Conservation (phyloP, 1,284 basidiomycete genomes). For the Inonotus obliquus region DNA sequence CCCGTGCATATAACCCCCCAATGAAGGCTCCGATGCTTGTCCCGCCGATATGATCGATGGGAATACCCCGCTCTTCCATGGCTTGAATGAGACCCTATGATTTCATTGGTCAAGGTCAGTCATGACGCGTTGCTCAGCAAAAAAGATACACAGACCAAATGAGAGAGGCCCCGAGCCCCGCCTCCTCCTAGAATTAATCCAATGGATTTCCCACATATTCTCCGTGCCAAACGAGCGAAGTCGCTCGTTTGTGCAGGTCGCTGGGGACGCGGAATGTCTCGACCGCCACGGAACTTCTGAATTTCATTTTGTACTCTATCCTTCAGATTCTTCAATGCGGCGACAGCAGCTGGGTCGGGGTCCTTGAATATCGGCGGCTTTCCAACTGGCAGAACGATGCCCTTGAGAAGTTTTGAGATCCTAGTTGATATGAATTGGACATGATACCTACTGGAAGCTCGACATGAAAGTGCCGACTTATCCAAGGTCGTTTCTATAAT, state of each 20-base stretch:
- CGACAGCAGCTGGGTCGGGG: constrained; percentile 86
- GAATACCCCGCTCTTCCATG: constrained; percentile 87
- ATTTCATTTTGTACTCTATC: constrained; percentile 88
- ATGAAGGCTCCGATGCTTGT: constrained; percentile 92
- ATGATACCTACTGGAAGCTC: constrained; percentile 65
- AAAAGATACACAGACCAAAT: constrained; percentile 56
- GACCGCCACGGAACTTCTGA: constrained; percentile 76
- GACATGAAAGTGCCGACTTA: constrained; percentile 89
- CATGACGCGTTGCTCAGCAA: constrained; percentile 13
- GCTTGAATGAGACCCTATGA: constrained; percentile 82
- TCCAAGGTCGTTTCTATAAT: constrained; percentile 86
- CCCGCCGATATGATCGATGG: constrained; percentile 87
- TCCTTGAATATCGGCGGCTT: constrained; percentile 44
- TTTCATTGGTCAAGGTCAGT: not conserved
- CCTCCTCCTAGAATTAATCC: constrained; percentile 95
- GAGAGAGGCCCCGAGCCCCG: constrained; percentile 91
- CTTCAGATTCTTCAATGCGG: constrained; percentile 86
- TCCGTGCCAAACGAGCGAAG: constrained; percentile 87
- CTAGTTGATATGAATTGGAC: not conserved
- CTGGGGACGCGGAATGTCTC: constrained; percentile 67
- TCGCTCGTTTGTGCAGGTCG: constrained; percentile 83
- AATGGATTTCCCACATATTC: constrained; percentile 90
- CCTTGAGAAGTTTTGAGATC: constrained; percentile 35
- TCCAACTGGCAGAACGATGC: constrained; percentile 59
- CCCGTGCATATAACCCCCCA: constrained; percentile 94